Evolutionary conservation across 1,139 yeast species (phyloP).

Genomic region (Suhomyces anneliseae): DNA sequence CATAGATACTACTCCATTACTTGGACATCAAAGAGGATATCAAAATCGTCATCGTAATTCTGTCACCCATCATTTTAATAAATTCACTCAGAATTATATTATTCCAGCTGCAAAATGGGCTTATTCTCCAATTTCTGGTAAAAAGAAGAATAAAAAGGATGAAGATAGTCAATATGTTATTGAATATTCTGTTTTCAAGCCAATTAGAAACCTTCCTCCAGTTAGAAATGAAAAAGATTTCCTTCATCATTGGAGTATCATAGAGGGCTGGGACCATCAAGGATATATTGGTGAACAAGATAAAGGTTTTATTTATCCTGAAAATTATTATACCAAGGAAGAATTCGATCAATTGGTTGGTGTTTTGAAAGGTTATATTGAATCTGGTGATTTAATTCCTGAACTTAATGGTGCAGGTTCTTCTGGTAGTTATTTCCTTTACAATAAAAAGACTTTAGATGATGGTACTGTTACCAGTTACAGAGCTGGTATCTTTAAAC

Average conservation of each 20-base stretch:
- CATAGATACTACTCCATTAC: conserved; percentile 4
- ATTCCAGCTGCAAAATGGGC: conserved; percentile 29
- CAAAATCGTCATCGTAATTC: not conserved
- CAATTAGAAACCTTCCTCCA: conserved; percentile 26
- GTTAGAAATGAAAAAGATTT: conserved; percentile 21
- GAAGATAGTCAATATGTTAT: conserved; percentile 28
- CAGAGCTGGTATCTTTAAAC: conserved; percentile 65
- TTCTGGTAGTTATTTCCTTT: conserved; percentile 69
- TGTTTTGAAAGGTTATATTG: conserved; percentile 45
- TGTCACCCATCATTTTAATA: conserved; percentile 15
- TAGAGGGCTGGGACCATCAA: conserved; percentile 8
- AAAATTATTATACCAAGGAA: conserved; percentile 29
- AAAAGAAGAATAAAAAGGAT: not conserved
- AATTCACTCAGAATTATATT: conserved; percentile 25
- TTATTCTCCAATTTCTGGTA: conserved; percentile 14
- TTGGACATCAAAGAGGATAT: not conserved
- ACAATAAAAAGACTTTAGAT: conserved; percentile 17
- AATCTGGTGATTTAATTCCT: conserved; percentile 38
- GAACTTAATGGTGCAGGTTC: conserved; percentile 63
- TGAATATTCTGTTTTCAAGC: conserved; percentile 54
- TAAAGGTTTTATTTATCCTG: conserved; percentile 15
- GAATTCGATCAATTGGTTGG: conserved; percentile 39
- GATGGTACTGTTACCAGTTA: conserved; percentile 7
- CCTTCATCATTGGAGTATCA: conserved; percentile 15
- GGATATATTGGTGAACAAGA: conserved; percentile 3